These are phyloP conservation scores for Lasiosphaeria hispida DNA, from an alignment of 495 filamentous ascomycete genomes.

Conservation along the genomic window DNA sequence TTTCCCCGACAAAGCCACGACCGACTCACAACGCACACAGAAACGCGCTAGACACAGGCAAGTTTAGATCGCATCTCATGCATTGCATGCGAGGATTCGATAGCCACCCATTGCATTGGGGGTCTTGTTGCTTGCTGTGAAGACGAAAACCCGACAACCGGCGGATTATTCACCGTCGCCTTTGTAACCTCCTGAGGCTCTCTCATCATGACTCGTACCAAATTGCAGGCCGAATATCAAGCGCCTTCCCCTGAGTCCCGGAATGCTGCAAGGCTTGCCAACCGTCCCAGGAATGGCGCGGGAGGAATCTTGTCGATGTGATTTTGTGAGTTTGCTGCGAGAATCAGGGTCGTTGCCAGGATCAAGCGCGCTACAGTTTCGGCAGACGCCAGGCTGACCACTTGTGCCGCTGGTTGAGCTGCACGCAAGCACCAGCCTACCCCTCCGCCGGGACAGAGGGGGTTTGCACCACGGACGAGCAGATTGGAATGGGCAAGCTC, in stretches of 20 bases:
- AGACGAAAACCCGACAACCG: background rate
- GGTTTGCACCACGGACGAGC: background rate
- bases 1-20: conserved; percentile 11
- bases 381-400: conserved; percentile 13
- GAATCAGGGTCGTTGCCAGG: background rate
- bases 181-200: background rate
- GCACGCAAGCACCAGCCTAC: background rate
- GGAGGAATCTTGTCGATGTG: background rate
- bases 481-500: background rate
- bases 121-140: background rate
- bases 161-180: background rate
- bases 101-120: conserved; percentile 1
- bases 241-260: too few species aligned
- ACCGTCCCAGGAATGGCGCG: background rate
- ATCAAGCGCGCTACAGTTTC: conserved; percentile 19
- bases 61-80: conserved; percentile 6
- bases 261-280: too few species aligned
- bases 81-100: conserved; percentile 10
- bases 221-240: background rate
- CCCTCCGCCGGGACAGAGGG: background rate
- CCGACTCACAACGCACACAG: conserved; percentile 2
- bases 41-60: background rate
- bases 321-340: background rate
- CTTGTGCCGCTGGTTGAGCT: conserved; percentile 15
- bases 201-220: background rate